Conservation (phyloP, 2,329 filamentous ascomycete genomes). For the Alternaria brassicicola region DNA sequence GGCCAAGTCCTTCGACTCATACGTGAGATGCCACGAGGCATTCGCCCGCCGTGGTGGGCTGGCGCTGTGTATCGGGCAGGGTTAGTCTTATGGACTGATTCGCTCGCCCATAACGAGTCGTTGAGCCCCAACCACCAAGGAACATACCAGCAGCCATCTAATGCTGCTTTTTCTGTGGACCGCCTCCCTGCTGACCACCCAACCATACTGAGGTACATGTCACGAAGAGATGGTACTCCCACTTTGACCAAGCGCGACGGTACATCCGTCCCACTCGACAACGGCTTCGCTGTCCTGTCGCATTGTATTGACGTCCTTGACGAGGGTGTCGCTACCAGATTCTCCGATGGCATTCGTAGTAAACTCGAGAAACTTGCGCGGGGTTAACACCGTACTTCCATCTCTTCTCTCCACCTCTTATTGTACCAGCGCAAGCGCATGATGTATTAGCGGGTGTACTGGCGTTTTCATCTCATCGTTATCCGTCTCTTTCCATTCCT, state of each 20-base stretch:
- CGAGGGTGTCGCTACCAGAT: conserved; percentile 58
- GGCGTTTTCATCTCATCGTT: conserved; percentile 6
- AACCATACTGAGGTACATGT: conserved; percentile 58
- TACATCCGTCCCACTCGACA: conserved; percentile 54
- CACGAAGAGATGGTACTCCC: conserved; percentile 60
- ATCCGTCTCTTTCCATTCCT: conserved; percentile 16
- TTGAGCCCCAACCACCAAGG: conserved; percentile 44
- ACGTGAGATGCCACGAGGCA: conserved; percentile 63
- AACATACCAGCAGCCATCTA: conserved; percentile 43
- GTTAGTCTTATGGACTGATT: conserved; percentile 55
- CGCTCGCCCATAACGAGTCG: conserved; percentile 59
- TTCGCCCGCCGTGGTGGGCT: conserved; percentile 73
- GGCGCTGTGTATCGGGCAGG: conserved; percentile 69
- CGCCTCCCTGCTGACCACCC: conserved; percentile 58
- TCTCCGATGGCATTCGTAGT: conserved; percentile 61
- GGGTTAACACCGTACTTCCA: conserved; percentile 20
- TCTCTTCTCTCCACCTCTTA: conserved; percentile 9
- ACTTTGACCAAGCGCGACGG: conserved; percentile 59
- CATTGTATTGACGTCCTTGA: conserved; percentile 61
- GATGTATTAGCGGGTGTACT: conserved; percentile 11
- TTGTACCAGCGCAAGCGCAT: not conserved
- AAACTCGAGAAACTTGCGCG: conserved; percentile 58
- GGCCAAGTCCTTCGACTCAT: conserved; percentile 70
- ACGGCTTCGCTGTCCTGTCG: conserved; percentile 56
- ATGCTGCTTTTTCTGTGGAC: conserved; percentile 58